These are phyloP conservation scores for Platanus orientalis DNA, from an alignment of 164 flowering plant species.

Conservation along the genomic window DNA sequence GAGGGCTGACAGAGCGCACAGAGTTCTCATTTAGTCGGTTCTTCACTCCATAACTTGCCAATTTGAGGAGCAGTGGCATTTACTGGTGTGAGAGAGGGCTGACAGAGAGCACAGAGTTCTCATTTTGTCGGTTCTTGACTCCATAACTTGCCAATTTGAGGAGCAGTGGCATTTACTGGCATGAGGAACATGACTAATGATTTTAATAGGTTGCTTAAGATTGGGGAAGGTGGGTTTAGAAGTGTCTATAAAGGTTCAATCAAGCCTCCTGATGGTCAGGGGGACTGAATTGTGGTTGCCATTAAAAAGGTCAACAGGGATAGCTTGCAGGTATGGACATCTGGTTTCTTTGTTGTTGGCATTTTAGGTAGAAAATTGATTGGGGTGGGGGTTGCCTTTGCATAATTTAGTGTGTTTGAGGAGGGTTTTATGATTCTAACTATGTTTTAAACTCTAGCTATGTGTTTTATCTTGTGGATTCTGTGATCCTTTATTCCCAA, in stretches of 20 bases:
- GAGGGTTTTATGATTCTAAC: too few relatives aligned
- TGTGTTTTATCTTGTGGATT: too few relatives aligned
- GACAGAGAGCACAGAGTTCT: slow-evolving; percentile 92
- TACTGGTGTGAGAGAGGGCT: slow-evolving; percentile 79
- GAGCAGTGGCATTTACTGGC: slow-evolving; percentile 51
- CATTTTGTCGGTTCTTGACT: slow-evolving; percentile 73
- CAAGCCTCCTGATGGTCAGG: slow-evolving; percentile 41
- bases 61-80: slow-evolving; percentile 53
- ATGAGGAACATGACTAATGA: slow-evolving; percentile 50
- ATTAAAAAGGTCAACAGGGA: slow-evolving; percentile 60
- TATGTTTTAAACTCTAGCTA: too few relatives aligned
- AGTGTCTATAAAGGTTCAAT: slow-evolving; percentile 60
- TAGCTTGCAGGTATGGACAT: slow-evolving; percentile 55
- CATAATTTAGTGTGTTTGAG: too few relatives aligned
- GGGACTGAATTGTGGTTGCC: slow-evolving; percentile 51
- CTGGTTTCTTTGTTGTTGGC: not conserved
- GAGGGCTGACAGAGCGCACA: slow-evolving; percentile 79
- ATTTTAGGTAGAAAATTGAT: not conserved
- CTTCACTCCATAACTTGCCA: slow-evolving; percentile 55
- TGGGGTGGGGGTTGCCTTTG: too few relatives aligned
- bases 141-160: slow-evolving; percentile 44
- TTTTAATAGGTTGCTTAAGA: slow-evolving; percentile 54
- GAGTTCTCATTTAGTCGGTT: slow-evolving; percentile 86
- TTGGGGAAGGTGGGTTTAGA: slow-evolving; percentile 88
- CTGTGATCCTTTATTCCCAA: too few relatives aligned